Percentiles rank a stretch among this genome's conserved stretches.
phyloP scores from a whole-genome alignment of 805 yeast genomes.

The Schwanniomyces occidentalis region DNA sequence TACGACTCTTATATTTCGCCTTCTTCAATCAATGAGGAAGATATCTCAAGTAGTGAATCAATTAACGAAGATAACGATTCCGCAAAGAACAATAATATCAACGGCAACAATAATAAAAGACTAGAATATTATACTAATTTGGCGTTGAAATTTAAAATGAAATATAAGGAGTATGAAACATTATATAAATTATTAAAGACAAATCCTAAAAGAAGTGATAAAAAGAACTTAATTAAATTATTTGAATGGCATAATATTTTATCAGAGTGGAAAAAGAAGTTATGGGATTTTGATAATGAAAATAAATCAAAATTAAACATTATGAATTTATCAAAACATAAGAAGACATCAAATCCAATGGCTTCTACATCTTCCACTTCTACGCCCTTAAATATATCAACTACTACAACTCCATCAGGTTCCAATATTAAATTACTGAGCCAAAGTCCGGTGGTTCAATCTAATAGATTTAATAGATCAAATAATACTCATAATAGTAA shows the following conservation, averaged over 20 bases:
- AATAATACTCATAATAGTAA: background rate
- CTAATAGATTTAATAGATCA: background rate
- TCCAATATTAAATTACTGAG: background rate
- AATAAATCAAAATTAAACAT: slow-evolving; percentile 30
- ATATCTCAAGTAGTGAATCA: slow-evolving; percentile 7
- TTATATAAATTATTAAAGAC: slow-evolving; percentile 36
- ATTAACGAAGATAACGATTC: slow-evolving; percentile 1
- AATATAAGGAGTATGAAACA: slow-evolving; percentile 50
- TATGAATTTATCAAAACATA: slow-evolving; percentile 40
- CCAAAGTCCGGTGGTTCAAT: background rate
- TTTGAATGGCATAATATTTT: slow-evolving; percentile 52
- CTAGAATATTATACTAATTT: slow-evolving; percentile 41
- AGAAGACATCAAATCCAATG: slow-evolving; percentile 17
- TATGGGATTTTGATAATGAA: slow-evolving; percentile 49
- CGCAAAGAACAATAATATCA: background rate
- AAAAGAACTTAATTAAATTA: slow-evolving; percentile 37
- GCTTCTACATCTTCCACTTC: background rate
- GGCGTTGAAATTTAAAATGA: slow-evolving; percentile 47
- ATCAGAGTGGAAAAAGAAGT: slow-evolving; percentile 54
- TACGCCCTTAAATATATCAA: background rate
- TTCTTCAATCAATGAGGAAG: slow-evolving; percentile 33
- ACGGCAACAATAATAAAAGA: slow-evolving; percentile 9
- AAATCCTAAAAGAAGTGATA: slow-evolving; percentile 8
- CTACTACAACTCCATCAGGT: background rate
- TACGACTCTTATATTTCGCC: slow-evolving; percentile 33